Evolutionary conservation across 2,329 filamentous ascomycete genomes (phyloP), one percentile per base, ranked within the genome.

Genomic region (Teratosphaeria pseudoeucalypti): DNA sequence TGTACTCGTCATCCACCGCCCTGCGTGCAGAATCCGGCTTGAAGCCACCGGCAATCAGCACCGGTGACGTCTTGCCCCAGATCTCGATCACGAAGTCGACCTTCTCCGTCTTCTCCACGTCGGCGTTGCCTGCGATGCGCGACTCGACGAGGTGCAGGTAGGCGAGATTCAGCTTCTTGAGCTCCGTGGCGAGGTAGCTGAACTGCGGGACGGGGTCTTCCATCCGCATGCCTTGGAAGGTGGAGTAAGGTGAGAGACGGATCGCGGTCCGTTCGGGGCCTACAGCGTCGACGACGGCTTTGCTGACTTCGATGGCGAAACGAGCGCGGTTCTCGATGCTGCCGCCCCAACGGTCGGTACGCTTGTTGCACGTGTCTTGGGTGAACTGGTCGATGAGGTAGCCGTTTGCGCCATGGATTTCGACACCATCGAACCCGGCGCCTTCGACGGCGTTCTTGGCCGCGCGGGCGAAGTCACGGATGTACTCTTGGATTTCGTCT

Each of bases 321-420:
- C 80, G 70, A 57, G 76, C 65, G 61, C 83, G 74, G 63, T 81
- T 79, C 72, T 77, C 76, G 7, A 80, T 67, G 52, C 73, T 76
- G 7, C 79, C 79, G 6, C 72, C 79, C 73, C 73, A 81, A 57
- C 55, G 65, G 61, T 82, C 79, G 2, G 73, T 81, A 1, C 84
- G 77, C 55, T 76, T 75, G 72, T 86, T 86, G 65, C 75, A 73
- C 4, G 72, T 77, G 60, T 81, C 78, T 63, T 83, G 85, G 14
- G 87, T 74, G 70, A 90, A 90, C 64, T 86, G 80, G 59, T 81
- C 80, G 9, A 87, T 70, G 1, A 90, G 76, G 67, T 89, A 90
- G 14, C 69, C 69, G 57, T 71, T 73, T 4, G 68, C 73, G 37
- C 70, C 77, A 62, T 79, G 76, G 12, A 79, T 71, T 61, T 79